phyloP scores from a whole-genome alignment of 768 basidiomycete genomes.

The Rhizopogon roseolus region DNA sequence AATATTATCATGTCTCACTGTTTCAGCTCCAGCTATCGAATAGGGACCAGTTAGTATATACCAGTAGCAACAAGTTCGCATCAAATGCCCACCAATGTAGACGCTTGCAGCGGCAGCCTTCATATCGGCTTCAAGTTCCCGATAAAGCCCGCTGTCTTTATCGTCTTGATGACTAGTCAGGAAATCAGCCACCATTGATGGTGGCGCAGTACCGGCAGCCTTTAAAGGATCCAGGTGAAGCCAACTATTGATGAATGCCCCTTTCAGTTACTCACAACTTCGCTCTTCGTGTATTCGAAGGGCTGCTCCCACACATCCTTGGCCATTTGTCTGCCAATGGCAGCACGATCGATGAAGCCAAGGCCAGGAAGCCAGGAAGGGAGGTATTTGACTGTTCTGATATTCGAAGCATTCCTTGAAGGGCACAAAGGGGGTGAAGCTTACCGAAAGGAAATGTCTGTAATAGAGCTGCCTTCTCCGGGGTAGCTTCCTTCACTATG shows the following conservation, averaged over 20 bases:
- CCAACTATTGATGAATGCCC: too few species aligned
- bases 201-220: not conserved
- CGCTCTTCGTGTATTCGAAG: constrained; percentile 3
- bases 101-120: not conserved
- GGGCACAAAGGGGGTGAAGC: not conserved
- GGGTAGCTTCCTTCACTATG: not conserved
- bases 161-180: too few species aligned
- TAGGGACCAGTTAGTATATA: not conserved
- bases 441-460: constrained; percentile 7
- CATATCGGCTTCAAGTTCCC: not conserved
- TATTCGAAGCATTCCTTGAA: not conserved
- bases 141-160: too few species aligned
- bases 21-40: not conserved
- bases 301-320: not conserved
- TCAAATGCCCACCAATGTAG: not conserved
- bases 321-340: not conserved
- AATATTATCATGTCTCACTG: not conserved
- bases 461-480: not conserved
- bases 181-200: too few species aligned
- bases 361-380: constrained; percentile 11
- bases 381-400: constrained; percentile 5
- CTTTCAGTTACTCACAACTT: not conserved
- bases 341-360: constrained; percentile 4
- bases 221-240: too few species aligned
- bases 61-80: not conserved